Base-by-base conservation (phyloP, 164 flowering plant species). In the Sextonia rubra region DNA sequence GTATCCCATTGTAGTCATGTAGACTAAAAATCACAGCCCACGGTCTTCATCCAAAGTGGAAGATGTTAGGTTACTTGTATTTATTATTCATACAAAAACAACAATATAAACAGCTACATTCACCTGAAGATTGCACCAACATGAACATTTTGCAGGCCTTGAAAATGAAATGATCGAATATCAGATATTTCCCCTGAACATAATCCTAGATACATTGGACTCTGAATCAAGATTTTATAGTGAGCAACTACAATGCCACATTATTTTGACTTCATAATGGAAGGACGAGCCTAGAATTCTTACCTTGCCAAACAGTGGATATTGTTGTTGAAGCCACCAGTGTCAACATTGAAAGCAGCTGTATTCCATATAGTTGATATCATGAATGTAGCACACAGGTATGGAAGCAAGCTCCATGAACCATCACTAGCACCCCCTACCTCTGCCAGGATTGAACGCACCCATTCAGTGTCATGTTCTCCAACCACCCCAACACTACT, bases 311-410 rank as follows among this genome's bases (percentile, higher is more conserved):
- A 79, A 81, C 98, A 93, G 77, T 95, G 91, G 70, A 93, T 85
- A 64, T 95, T 95, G 83, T 90, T 95, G 83, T 82, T 93, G 85
- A 95, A 95, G 64, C 96, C 98, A 4, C 98, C 98, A 0, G 90
- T 87, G 44, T 93, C 91, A 68, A 90, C 86, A 77, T 88, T 88
- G 80, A 93, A 95, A 69, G 93, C 89, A 71, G 97, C 89, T 2
- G 83, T 82, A 74, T 82, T 85, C 99, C 99, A 95, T 47, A 93
- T 80, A 73, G 77, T 87, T 52, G 99, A 95, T 47, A 92, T 86
- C 95, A 93, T 93, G 80, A 89, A 88, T 32, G 90, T 81, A 66
- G 97, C 84, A 82, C 90, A 91, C 48, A 95, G 72, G 75, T 91
- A 95, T 25, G 99, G 95, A 73, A 95, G 81, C 78, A 93, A 79